phyloP scores from a whole-genome alignment of 2,329 filamentous ascomycete species.

The Aspergillus latus region DNA sequence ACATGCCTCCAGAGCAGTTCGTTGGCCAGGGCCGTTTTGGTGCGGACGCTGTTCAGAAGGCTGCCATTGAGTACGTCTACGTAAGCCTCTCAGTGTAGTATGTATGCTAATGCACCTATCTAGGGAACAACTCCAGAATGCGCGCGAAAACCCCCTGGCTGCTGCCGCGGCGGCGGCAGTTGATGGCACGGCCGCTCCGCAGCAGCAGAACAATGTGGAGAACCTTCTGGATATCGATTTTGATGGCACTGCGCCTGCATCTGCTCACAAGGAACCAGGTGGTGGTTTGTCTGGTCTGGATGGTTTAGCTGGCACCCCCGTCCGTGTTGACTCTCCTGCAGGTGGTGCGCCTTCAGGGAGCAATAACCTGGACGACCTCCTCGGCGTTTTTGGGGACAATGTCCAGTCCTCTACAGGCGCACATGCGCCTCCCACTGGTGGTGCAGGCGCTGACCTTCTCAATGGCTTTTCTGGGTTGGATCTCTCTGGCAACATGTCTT shows the following conservation, averaged over 20 bases:
- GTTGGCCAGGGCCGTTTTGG: slow-evolving; percentile 92
- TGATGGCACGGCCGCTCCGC: slow-evolving; percentile 53
- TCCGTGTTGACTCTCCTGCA: slow-evolving; percentile 49
- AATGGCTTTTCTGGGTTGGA: slow-evolving; percentile 83
- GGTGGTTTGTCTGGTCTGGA: slow-evolving; percentile 65
- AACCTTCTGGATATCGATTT: slow-evolving; percentile 96
- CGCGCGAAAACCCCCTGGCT: slow-evolving; percentile 89
- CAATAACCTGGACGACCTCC: slow-evolving; percentile 78
- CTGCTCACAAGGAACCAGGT: slow-evolving; percentile 65
- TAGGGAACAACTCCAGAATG: slow-evolving; percentile 84
- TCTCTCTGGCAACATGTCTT: slow-evolving; percentile 56
- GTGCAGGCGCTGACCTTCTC: slow-evolving; percentile 58
- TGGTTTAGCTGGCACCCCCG: slow-evolving; percentile 58
- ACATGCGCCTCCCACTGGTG: slow-evolving; percentile 30
- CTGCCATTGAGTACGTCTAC: slow-evolving; percentile 73
- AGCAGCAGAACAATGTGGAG: slow-evolving; percentile 75
- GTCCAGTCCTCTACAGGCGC: slow-evolving; percentile 34
- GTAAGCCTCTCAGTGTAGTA: background rate
- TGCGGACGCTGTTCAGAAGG: slow-evolving; percentile 89
- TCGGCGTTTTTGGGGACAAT: slow-evolving; percentile 64
- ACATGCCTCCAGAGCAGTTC: slow-evolving; percentile 98
- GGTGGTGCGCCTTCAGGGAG: slow-evolving; percentile 37
- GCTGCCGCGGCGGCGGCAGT: slow-evolving; percentile 70
- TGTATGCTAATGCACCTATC: slow-evolving; percentile 20
- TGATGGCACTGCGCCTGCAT: slow-evolving; percentile 89